Percentiles rank a stretch among this genome's conserved stretches.
phyloP scores from a whole-genome alignment of 495 filamentous ascomycete species.

The Penicillium canariense region DNA sequence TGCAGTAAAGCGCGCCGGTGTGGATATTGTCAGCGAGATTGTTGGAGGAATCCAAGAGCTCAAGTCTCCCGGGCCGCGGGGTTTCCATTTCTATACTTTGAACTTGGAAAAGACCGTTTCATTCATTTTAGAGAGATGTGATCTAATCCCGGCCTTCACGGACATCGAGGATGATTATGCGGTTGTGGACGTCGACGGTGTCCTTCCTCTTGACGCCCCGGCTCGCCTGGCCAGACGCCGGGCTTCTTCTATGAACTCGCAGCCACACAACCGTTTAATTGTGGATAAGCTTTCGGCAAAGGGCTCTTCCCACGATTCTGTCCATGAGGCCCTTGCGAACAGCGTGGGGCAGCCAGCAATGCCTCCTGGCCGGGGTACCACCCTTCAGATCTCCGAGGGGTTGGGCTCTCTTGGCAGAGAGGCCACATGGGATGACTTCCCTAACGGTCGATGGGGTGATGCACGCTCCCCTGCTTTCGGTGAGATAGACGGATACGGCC shows the following conservation, averaged over 20 bases:
- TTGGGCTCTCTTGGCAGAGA: slow-evolving; percentile 87
- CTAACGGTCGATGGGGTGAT: slow-evolving; percentile 96
- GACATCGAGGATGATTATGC: slow-evolving; percentile 25
- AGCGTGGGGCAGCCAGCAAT: slow-evolving; percentile 40
- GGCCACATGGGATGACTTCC: slow-evolving; percentile 98
- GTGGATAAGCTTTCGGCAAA: slow-evolving; percentile 52
- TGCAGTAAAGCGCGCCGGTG: slow-evolving; percentile 67
- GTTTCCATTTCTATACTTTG: slow-evolving; percentile 97
- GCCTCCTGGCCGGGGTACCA: slow-evolving; percentile 63
- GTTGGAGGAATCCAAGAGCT: slow-evolving; percentile 60
- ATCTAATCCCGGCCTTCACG: slow-evolving; percentile 68
- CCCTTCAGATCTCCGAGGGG: slow-evolving; percentile 88
- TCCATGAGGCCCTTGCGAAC: slow-evolving; percentile 56
- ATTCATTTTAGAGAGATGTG: slow-evolving; percentile 81
- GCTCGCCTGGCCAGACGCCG: slow-evolving; percentile 38
- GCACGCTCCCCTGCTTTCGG: slow-evolving; percentile 87
- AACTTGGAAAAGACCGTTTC: slow-evolving; percentile 96
- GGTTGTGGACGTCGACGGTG: slow-evolving; percentile 45
- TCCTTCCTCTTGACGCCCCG: slow-evolving; percentile 34
- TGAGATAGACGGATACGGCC: slow-evolving; percentile 94
- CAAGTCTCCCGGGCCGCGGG: slow-evolving; percentile 56
- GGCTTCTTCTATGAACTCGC: slow-evolving; percentile 51
- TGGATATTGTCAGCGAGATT: slow-evolving; percentile 47
- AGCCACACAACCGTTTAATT: slow-evolving; percentile 80
- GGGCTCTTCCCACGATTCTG: slow-evolving; percentile 38